Evolutionary conservation across 2,329 filamentous ascomycete genomes (phyloP), one percentile per base, ranked within the genome.

Genomic region (Harringtonia lauricola): DNA sequence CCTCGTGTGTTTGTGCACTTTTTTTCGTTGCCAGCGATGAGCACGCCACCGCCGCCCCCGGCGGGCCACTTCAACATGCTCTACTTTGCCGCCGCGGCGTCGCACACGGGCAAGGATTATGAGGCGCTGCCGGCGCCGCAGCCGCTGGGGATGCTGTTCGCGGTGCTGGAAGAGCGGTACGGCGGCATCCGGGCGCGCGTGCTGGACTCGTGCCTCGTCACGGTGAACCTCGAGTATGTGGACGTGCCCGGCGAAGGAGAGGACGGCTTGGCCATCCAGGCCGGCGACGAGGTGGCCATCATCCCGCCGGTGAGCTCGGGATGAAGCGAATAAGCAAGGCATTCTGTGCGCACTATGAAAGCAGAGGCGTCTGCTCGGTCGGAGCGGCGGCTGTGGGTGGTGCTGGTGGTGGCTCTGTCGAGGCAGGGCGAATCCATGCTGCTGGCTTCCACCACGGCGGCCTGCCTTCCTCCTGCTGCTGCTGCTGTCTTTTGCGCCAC

Each of bases 231-330:
- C 43, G 74, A 86, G 46, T 94, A 94, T 64, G 79, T 90, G 56
- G 83, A 92, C 57, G 54, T 86, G 12, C 67, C 72, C 38, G 64
- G 64, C 15, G 39, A 35, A 7, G 36, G 15, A 5, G 36, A 3
- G 13, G 14, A 9, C 9, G 34, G 17, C 12, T 42, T 68, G 22
- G 58, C 76, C 44, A 83, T 94, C 45, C 64, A 77, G 41, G 76
- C 77, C 49, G 84, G 81, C 24, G 86, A 94, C 57, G 87, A 94
- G 64, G 85, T 94, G 44, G 87, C 83, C 35, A 83, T 94, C 30
- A 90, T 94, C 45, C 86, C 87, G 29, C 86, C 87, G 10, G 87
- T 94, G 51, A 94, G 86, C 67, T 88, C 86, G 31, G 86, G 86
- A 5, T 92, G 62, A 71, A 18, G 24, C 10, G 21, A 21, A 1